These are phyloP conservation scores for Stemphylium beticola DNA, from an alignment of 2,329 filamentous ascomycete species.

Conservation along the genomic window DNA sequence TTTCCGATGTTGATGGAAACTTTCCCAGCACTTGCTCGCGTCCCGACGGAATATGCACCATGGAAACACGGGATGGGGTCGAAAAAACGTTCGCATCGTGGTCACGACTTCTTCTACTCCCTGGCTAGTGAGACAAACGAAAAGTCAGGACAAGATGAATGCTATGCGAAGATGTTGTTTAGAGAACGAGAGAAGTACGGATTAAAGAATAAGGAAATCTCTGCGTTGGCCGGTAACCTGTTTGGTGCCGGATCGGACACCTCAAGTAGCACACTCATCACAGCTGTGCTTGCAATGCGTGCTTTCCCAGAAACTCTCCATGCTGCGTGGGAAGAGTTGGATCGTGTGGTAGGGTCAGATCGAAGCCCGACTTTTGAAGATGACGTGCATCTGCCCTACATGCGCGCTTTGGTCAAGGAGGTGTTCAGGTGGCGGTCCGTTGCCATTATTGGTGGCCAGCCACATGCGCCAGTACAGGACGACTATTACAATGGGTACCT, in stretches of 20 bases:
- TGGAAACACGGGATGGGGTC: slow-evolving; percentile 46
- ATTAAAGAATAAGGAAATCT: slow-evolving; percentile 40
- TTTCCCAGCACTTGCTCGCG: slow-evolving; percentile 60
- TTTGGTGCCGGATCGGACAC: slow-evolving; percentile 46
- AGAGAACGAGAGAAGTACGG: slow-evolving; percentile 40
- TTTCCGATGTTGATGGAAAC: slow-evolving; percentile 67
- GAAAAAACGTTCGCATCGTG: slow-evolving; percentile 33
- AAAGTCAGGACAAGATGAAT: slow-evolving; percentile 40
- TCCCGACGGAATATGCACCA: slow-evolving; percentile 57
- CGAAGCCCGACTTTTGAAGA: slow-evolving; percentile 46
- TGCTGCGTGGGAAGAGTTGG: slow-evolving; percentile 43
- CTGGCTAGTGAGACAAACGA: slow-evolving; percentile 40
- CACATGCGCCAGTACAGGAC: slow-evolving; percentile 44
- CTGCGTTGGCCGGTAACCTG: slow-evolving; percentile 39
- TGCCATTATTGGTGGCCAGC: slow-evolving; percentile 45
- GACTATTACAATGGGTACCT: slow-evolving; percentile 48
- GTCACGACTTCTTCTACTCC: slow-evolving; percentile 46
- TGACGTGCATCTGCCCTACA: slow-evolving; percentile 39
- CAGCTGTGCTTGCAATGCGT: slow-evolving; percentile 42
- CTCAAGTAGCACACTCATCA: slow-evolving; percentile 44
- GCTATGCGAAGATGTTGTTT: slow-evolving; percentile 52
- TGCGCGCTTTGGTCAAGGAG: slow-evolving; percentile 50
- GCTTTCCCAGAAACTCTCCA: slow-evolving; percentile 41
- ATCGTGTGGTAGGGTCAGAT: slow-evolving; percentile 39
- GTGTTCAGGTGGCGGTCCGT: slow-evolving; percentile 45